These are phyloP conservation scores for Cicer arietinum DNA, from an alignment of 306 rosid genomes.

Conservation along the genomic window DNA sequence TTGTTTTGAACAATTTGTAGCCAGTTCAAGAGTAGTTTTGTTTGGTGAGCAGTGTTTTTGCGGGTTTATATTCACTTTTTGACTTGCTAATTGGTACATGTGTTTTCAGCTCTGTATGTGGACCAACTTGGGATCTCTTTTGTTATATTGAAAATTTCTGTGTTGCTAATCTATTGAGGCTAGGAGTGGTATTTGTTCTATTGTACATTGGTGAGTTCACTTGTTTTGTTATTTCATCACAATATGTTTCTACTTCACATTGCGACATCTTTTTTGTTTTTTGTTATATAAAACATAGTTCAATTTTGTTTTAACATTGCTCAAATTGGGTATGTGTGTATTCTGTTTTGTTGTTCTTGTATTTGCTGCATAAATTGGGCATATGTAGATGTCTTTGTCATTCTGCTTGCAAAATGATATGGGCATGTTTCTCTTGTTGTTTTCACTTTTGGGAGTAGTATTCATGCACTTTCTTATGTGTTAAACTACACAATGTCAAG, in stretches of 20 bases:
- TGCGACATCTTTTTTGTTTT: not conserved
- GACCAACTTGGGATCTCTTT: constrained; percentile 75
- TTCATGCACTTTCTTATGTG: constrained; percentile 60
- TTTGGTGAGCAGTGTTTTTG: not conserved
- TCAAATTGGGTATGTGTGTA: constrained; percentile 21
- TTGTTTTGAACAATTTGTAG: too few species aligned
- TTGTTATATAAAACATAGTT: not conserved
- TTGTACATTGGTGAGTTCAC: constrained; percentile 67
- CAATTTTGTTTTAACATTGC: not conserved
- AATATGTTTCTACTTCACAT: not conserved
- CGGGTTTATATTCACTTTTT: not conserved
- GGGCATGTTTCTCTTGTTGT: constrained; percentile 59
- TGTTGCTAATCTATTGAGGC: constrained; percentile 61
- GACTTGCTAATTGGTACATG: not conserved
- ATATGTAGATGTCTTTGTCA: constrained; percentile 55
- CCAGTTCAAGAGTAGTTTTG: not conserved
- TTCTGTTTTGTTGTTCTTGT: constrained; percentile 52
- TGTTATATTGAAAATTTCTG: constrained; percentile 71
- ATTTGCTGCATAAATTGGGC: constrained; percentile 60
- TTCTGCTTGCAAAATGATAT: constrained; percentile 54
- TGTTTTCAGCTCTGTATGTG: constrained; percentile 63
- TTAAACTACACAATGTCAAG: constrained; percentile 46
- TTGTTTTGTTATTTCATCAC: not conserved
- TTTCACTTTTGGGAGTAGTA: constrained; percentile 53
- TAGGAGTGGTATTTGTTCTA: constrained; percentile 60